Base-by-base conservation (phyloP, 2,329 filamentous ascomycete species). In the Cercospora canescens region DNA sequence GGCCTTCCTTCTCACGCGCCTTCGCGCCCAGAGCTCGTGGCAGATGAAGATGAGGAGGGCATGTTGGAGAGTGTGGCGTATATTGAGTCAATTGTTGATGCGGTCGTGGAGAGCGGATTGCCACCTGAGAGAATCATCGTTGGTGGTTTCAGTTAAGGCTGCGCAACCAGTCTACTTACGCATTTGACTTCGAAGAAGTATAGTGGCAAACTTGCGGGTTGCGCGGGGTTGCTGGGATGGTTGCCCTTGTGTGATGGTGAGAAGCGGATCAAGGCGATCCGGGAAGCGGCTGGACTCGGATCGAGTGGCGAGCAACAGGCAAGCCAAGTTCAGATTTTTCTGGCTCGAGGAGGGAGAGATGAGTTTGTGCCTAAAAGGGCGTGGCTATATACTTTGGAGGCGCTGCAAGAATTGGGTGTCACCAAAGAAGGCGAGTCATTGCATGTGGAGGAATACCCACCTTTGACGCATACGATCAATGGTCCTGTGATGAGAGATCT, bases 111-210 rank as follows among this genome's bases (percentile, higher is more conserved):
- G 26, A 76, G 77, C 58, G 81, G 81, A 7, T 75, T 82, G 4
- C 79, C 80, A 1, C 72, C 76, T 1, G 72, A 80, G 18, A 75
- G 82, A 11, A 81, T 84, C 34, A 75, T 84, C 2, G 72, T 84
- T 1, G 82, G 81, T 4, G 82, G 82, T 2, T 84, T 84, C 71
- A 82, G 80, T 24, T 82, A 84, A 68, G 82, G 82, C 18, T 80
- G 81, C 71, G 82, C 81, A 0, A 77, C 84, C 65, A 77, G 79
- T 12, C 65, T 84, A 37, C 75, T 83, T 6, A 79, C 78, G 5
- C 80, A 81, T 14, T 67, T 84, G 32, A 77, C 73, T 2, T 80
- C 79, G 2, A 65, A 59, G 5, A 78, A 76, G 56, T 80, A 80
- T 62, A 72, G 77, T 6, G 81, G 81, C 1, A 76, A 74, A 26